Conservation (phyloP, 1,284 basidiomycete genomes). For the Leccinum solheimii region DNA sequence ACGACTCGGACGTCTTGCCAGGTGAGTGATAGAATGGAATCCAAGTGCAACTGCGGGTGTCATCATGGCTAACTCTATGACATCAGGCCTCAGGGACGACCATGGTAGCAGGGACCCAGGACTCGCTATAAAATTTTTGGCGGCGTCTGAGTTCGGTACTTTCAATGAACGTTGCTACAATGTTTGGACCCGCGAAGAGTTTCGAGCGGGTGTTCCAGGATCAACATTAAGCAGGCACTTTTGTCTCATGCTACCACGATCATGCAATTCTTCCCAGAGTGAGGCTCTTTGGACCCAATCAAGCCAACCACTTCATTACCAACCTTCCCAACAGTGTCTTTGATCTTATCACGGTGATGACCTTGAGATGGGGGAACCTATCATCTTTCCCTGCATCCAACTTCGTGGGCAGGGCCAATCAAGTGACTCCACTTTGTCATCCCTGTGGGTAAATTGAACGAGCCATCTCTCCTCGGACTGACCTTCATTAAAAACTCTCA, state of each 20-base stretch:
- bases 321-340: neutral
- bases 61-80: neutral
- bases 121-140: neutral
- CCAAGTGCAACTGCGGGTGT: neutral
- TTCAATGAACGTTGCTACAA: neutral
- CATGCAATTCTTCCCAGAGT: conserved; percentile 1
- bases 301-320: neutral
- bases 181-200: conserved; percentile 9
- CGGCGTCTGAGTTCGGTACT: neutral
- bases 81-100: neutral
- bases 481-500: neutral
- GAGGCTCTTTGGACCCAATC: neutral
- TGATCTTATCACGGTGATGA: neutral
- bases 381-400: neutral
- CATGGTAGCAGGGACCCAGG: neutral
- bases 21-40: neutral
- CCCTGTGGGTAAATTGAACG: neutral
- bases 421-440: neutral
- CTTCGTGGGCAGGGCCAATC: neutral
- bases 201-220: neutral
- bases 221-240: neutral
- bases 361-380: neutral
- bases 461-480: neutral
- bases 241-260: neutral
- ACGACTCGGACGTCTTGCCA: neutral